Percentiles rank a stretch among this genome's conserved stretches.
Conservation (phyloP, 2,329 filamentous ascomycete species). For the Colletotrichum sp. region DNA sequence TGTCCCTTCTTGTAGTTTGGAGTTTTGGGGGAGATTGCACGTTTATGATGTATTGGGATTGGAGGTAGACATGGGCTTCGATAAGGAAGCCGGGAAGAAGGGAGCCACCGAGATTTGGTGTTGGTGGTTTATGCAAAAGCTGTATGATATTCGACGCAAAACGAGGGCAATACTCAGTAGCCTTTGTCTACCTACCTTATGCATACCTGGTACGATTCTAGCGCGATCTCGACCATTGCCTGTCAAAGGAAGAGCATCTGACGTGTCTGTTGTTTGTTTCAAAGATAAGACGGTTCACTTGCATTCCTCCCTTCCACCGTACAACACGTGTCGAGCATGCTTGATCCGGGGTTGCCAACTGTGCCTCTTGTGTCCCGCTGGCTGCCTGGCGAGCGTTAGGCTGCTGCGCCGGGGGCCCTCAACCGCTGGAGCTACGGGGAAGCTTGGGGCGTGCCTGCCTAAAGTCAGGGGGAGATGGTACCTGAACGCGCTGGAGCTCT, state of each 20-base stretch:
- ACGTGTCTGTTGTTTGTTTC: background rate
- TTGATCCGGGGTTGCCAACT: background rate
- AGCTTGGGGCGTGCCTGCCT: background rate
- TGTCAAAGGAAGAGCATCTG: background rate
- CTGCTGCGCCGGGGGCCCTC: background rate
- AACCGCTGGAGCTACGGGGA: background rate
- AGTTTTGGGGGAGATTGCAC: background rate
- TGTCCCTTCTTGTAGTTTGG: constrained; percentile 59
- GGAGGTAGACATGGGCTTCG: background rate
- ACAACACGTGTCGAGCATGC: background rate
- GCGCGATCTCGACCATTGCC: background rate
- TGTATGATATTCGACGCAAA: background rate
- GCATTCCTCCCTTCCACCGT: background rate
- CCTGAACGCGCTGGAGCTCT: background rate
- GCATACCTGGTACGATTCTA: background rate
- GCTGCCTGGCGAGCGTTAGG: background rate
- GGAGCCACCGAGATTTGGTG: background rate
- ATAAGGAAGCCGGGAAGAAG: background rate
- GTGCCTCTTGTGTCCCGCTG: background rate
- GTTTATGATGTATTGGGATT: background rate
- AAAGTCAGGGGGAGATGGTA: background rate
- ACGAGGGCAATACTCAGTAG: background rate
- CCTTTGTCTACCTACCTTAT: background rate
- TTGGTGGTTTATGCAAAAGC: background rate
- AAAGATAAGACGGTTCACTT: background rate